A percentile compares a stretch with the other conserved stretches of the same genome.
Conservation (phyloP, 352 stramenopile species). For the Phytopythium delawarense region DNA sequence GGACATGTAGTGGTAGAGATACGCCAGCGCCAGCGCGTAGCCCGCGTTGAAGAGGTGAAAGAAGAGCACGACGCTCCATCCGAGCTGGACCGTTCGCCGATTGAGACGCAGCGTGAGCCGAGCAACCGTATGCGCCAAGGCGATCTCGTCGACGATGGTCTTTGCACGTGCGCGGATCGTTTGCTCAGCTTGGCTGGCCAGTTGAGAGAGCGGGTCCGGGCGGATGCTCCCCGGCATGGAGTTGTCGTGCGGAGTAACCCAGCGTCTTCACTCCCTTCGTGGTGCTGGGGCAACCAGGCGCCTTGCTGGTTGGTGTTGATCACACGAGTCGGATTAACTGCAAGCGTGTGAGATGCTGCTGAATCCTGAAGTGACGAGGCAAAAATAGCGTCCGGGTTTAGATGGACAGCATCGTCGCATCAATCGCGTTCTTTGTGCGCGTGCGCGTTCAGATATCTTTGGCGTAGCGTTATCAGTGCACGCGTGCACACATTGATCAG, state of each 20-base stretch:
- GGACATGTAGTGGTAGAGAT: slow-evolving; percentile 26
- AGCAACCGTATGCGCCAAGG: slow-evolving; percentile 13
- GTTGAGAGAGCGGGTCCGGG: slow-evolving; percentile 7
- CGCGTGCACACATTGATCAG: too few relatives aligned
- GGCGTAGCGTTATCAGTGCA: too few relatives aligned
- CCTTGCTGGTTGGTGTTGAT: background rate
- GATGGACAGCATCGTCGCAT: background rate
- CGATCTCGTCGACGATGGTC: slow-evolving; percentile 17
- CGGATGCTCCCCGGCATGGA: slow-evolving; percentile 2
- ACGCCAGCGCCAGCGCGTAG: slow-evolving; percentile 20
- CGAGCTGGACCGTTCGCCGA: slow-evolving; percentile 11
- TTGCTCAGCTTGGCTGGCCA: slow-evolving; percentile 13
- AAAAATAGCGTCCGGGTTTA: background rate
- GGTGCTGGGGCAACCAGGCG: background rate
- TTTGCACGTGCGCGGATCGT: slow-evolving; percentile 14
- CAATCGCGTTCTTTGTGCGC: background rate
- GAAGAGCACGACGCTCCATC: slow-evolving; percentile 22
- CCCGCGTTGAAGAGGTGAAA: slow-evolving; percentile 25
- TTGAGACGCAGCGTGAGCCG: slow-evolving; percentile 20
- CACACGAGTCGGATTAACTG: background rate
- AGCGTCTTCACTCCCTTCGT: background rate
- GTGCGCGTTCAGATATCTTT: too few relatives aligned
- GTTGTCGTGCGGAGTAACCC: background rate
- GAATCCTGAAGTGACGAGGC: background rate
- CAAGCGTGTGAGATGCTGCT: background rate